These are phyloP conservation scores for Pholiota conissans DNA, from an alignment of 768 basidiomycete species.

Conservation along the genomic window DNA sequence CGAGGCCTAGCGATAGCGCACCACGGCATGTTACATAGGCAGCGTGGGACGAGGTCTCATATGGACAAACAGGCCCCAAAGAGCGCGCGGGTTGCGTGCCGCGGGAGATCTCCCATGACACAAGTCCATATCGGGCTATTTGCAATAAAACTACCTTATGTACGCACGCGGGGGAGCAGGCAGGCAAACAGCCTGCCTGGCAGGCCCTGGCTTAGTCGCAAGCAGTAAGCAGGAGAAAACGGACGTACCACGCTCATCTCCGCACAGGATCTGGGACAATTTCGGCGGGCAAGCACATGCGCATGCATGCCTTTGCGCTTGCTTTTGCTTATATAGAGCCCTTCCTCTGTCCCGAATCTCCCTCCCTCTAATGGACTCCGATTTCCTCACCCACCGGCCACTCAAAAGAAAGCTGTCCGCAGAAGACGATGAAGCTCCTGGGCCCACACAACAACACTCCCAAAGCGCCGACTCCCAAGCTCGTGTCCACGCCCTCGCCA, in stretches of 20 bases:
- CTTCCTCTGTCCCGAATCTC: slow-evolving; percentile 20
- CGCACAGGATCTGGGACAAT: slow-evolving; percentile 17
- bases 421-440: slow-evolving; percentile 35
- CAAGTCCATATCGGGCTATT: background rate
- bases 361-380: slow-evolving; percentile 25
- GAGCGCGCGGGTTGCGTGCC: background rate
- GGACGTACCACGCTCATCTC: slow-evolving; percentile 38
- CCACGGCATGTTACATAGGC: background rate
- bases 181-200: background rate
- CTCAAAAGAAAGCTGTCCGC: slow-evolving; percentile 64
- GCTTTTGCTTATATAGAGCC: slow-evolving; percentile 34
- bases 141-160: background rate
- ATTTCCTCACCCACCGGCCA: slow-evolving; percentile 20
- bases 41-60: background rate
- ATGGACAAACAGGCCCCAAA: slow-evolving; percentile 1
- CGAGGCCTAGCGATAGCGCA: background rate
- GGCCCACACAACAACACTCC: slow-evolving; percentile 1
- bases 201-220: background rate
- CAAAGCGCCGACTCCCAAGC: background rate
- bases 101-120: slow-evolving; percentile 1
- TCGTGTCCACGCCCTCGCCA: background rate
- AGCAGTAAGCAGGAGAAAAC: slow-evolving; percentile 9
- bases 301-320: background rate
- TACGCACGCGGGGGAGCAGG: slow-evolving; percentile 1
- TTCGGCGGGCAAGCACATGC: background rate